Evolutionary conservation across 306 rosid genomes (phyloP).

Genomic region (Alnus rubra): DNA sequence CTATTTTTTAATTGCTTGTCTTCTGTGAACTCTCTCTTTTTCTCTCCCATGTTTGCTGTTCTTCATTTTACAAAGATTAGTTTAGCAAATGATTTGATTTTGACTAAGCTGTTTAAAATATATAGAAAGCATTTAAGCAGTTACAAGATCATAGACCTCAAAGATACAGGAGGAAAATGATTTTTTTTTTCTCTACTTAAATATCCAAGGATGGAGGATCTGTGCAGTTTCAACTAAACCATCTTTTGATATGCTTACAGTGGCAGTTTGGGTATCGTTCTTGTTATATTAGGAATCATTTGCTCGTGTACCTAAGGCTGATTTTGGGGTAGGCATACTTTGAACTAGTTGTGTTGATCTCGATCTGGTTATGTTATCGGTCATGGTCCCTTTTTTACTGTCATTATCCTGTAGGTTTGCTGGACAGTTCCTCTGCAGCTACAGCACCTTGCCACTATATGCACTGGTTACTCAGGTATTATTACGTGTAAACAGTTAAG

Average conservation of each 20-base stretch:
- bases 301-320: slow-evolving; percentile 77
- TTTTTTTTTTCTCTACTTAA: background rate
- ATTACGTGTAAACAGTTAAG: background rate
- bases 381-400: slow-evolving; percentile 21
- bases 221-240: slow-evolving; percentile 26
- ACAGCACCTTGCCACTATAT: slow-evolving; percentile 94
- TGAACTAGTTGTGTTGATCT: background rate
- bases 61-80: background rate
- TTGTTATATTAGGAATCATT: slow-evolving; percentile 78
- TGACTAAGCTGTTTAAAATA: background rate
- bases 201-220: slow-evolving; percentile 6
- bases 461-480: slow-evolving; percentile 96
- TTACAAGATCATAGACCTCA: background rate
- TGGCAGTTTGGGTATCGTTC: slow-evolving; percentile 96
- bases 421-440: slow-evolving; percentile 95
- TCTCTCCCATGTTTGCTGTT: background rate
- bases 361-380: slow-evolving; percentile 12
- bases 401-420: slow-evolving; percentile 57
- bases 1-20: background rate
- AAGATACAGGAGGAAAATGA: background rate
- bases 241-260: slow-evolving; percentile 50
- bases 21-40: background rate
- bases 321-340: slow-evolving; percentile 73
- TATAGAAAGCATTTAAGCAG: background rate
- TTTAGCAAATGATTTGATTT: background rate